A percentile compares a stretch with the other conserved stretches of the same genome.
These are phyloP conservation scores for Clarireedia homoeocarpa DNA, from an alignment of 2,329 filamentous ascomycete species.

Conservation along the genomic window DNA sequence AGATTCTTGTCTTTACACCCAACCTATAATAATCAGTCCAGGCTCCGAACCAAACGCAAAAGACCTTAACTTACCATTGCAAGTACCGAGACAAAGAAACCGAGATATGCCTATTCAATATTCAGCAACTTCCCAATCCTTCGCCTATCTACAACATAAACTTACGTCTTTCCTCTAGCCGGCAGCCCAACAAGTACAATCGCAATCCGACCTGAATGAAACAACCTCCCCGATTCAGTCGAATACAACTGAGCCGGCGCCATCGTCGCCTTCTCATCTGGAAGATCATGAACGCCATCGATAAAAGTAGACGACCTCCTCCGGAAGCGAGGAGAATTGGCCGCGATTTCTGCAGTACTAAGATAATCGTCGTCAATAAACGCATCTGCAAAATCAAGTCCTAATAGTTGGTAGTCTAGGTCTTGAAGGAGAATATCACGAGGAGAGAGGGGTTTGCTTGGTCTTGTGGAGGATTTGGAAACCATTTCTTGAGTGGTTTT, in stretches of 20 bases:
- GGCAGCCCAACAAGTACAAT: slow-evolving; percentile 96
- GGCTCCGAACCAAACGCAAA: neutral
- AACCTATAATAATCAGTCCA: slow-evolving; percentile 47
- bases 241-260: slow-evolving; percentile 96
- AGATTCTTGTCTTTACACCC: slow-evolving; percentile 95
- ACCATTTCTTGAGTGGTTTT: neutral
- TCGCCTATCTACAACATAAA: slow-evolving; percentile 11
- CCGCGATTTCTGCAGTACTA: slow-evolving; percentile 77
- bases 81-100: slow-evolving; percentile 93
- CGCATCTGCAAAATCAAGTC: neutral
- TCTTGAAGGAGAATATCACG: neutral
- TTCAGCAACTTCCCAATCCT: neutral
- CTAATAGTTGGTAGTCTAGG: neutral
- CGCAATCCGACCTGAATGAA: slow-evolving; percentile 93
- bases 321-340: slow-evolving; percentile 81
- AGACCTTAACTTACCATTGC: slow-evolving; percentile 56
- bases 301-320: slow-evolving; percentile 94
- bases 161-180: slow-evolving; percentile 88
- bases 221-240: slow-evolving; percentile 92
- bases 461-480: neutral
- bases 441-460: neutral
- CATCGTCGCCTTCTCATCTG: slow-evolving; percentile 62
- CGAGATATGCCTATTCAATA: slow-evolving; percentile 66
- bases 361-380: neutral
- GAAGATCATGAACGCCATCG: slow-evolving; percentile 91